Evolutionary conservation across 139 green algal species (phyloP).

Genomic region (Chlamydomonas sp.): DNA sequence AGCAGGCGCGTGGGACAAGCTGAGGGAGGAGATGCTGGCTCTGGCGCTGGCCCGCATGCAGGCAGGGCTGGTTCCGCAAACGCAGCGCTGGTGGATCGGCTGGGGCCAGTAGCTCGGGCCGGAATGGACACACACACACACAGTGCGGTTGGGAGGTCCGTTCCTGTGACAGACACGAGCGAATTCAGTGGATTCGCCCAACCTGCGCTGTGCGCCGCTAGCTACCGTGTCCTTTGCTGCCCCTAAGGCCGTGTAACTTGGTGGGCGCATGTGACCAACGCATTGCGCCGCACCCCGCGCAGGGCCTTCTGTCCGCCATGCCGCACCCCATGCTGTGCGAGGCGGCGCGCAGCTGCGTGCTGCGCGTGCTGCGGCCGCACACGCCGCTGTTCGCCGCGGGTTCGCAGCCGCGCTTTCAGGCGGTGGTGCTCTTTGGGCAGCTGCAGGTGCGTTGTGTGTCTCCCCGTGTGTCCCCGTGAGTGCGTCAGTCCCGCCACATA

Average conservation of each 20-base stretch:
- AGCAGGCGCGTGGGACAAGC: no score
- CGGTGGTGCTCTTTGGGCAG: neutral
- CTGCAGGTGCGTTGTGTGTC: neutral
- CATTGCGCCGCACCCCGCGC: neutral
- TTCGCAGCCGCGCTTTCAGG: neutral
- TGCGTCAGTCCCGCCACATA: neutral
- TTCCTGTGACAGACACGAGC: no score
- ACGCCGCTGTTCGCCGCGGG: neutral
- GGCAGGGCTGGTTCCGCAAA: no score
- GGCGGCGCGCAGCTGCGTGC: neutral
- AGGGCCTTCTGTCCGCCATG: slow-evolving; percentile 18
- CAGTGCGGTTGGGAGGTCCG: no score
- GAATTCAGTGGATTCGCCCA: no score
- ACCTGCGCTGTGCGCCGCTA: no score
- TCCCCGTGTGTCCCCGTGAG: neutral
- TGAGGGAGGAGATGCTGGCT: no score
- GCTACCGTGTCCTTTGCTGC: no score
- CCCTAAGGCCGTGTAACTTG: neutral
- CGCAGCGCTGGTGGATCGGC: no score
- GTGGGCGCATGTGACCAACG: neutral
- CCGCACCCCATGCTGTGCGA: slow-evolving; percentile 18
- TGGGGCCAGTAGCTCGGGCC: no score
- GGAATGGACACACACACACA: no score
- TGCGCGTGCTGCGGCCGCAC: neutral
- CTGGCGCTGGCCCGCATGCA: no score